Conservation (phyloP, 441 rosid species). For the Dalechampia spathulata region DNA sequence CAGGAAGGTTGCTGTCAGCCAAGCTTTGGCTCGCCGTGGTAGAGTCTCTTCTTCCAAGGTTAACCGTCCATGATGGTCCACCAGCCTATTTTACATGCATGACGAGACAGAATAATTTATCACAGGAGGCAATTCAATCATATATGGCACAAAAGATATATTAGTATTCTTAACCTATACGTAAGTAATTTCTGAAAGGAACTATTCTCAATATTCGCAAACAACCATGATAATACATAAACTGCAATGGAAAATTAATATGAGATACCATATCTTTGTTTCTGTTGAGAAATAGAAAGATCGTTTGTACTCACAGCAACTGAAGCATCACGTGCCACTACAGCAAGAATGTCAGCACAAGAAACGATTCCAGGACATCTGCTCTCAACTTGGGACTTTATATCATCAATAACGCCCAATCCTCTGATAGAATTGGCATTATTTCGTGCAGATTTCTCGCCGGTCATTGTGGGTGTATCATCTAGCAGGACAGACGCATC, state of each 20-base stretch:
- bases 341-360: slow-evolving; percentile 28
- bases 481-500: slow-evolving; percentile 30
- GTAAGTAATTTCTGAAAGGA: too few relatives aligned
- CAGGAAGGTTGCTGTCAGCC: slow-evolving; percentile 19
- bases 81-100: slow-evolving; percentile 16
- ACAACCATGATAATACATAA: too few relatives aligned
- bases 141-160: too few relatives aligned
- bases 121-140: too few relatives aligned
- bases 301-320: slow-evolving; percentile 5
- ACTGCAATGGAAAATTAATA: too few relatives aligned
- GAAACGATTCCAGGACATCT: slow-evolving; percentile 27
- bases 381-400: slow-evolving; percentile 20
- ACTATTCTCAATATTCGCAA: too few relatives aligned
- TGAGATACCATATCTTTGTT: too few relatives aligned
- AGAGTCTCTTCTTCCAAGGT: too few relatives aligned
- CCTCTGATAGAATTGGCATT: slow-evolving; percentile 25
- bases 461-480: slow-evolving; percentile 12
- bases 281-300: too few relatives aligned
- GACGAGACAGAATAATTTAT: not conserved
- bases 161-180: too few relatives aligned
- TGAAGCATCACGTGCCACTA: slow-evolving; percentile 28
- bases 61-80: too few relatives aligned
- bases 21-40: slow-evolving; percentile 11
- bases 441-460: slow-evolving; percentile 19
- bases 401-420: slow-evolving; percentile 22